Percentiles rank a stretch among this genome's conserved stretches.
phyloP scores from a whole-genome alignment of 306 rosid species.

The Rosa persica region DNA sequence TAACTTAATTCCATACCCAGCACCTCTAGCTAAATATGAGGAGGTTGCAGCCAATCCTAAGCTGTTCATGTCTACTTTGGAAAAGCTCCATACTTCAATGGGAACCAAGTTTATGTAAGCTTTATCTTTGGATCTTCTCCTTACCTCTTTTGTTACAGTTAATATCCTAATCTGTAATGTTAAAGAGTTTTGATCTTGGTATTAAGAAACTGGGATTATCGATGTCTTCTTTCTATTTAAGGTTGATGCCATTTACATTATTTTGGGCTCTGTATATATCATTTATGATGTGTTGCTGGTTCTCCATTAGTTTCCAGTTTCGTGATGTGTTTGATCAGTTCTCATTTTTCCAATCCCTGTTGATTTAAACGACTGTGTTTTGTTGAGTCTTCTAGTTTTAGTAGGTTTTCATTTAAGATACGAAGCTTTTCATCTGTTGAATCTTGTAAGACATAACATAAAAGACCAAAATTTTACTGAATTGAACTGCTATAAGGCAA shows the following conservation, averaged over 20 bases:
- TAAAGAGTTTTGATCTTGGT: background rate
- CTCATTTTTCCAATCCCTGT: background rate
- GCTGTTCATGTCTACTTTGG: conserved; percentile 62
- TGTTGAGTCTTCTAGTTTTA: background rate
- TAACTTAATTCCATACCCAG: conserved; percentile 47
- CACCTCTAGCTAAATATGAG: conserved; percentile 54
- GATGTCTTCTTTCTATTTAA: background rate
- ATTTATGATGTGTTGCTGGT: background rate
- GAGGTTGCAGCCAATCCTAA: conserved; percentile 52
- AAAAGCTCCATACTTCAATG: conserved; percentile 68
- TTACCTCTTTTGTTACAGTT: background rate
- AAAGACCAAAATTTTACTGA: background rate
- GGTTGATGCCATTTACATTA: background rate
- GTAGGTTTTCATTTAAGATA: background rate
- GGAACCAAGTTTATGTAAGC: conserved; percentile 88
- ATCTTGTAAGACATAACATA: background rate
- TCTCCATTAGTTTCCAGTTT: background rate
- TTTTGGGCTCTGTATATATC: background rate
- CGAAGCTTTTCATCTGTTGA: background rate
- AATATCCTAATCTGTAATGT: background rate
- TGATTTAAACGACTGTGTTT: background rate
- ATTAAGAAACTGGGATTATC: background rate
- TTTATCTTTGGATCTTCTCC: conserved; percentile 1
- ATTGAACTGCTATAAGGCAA: background rate
- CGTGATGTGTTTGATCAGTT: conserved; percentile 1